phyloP scores from a whole-genome alignment of 176 grass and related monocot genomes.

The Oryza nivara region DNA sequence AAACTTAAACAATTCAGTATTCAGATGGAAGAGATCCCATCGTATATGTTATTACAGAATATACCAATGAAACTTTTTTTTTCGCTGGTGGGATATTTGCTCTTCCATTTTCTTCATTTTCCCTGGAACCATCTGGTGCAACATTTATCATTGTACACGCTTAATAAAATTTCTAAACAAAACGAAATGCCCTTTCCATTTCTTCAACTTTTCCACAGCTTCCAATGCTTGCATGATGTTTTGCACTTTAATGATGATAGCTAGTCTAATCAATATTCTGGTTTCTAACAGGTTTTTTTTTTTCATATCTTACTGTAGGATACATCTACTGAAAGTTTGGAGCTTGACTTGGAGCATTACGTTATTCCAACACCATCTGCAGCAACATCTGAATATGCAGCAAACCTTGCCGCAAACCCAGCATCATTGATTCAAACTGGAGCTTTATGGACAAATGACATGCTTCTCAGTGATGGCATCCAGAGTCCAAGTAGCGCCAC shows the following conservation, averaged over 20 bases:
- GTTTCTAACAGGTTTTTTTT: slow-evolving; percentile 43
- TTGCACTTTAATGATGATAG: background rate
- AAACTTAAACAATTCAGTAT: background rate
- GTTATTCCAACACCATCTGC: slow-evolving; percentile 81
- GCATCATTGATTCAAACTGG: slow-evolving; percentile 64
- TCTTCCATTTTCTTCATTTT: slow-evolving; percentile 1
- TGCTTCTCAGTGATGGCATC: slow-evolving; percentile 56
- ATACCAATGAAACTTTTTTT: background rate
- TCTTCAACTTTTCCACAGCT: slow-evolving; percentile 9
- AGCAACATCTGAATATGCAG: slow-evolving; percentile 70
- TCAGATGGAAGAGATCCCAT: background rate
- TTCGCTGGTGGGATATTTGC: background rate
- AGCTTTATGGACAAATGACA: slow-evolving; percentile 60
- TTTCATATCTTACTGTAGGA: slow-evolving; percentile 59
- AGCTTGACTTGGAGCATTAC: slow-evolving; percentile 98
- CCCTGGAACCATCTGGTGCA: background rate
- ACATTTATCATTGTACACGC: background rate
- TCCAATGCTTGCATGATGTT: too few relatives aligned
- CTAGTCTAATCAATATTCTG: background rate
- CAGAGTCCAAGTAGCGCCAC: slow-evolving; percentile 58
- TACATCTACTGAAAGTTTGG: slow-evolving; percentile 70
- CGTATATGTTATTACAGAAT: background rate
- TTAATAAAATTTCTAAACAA: slow-evolving; percentile 6
- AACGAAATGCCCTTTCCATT: background rate
- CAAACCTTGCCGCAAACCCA: slow-evolving; percentile 84